Percentiles rank a stretch among this genome's conserved stretches.
Conservation (phyloP, 768 basidiomycete species). For the Leccinum ochraceum region DNA sequence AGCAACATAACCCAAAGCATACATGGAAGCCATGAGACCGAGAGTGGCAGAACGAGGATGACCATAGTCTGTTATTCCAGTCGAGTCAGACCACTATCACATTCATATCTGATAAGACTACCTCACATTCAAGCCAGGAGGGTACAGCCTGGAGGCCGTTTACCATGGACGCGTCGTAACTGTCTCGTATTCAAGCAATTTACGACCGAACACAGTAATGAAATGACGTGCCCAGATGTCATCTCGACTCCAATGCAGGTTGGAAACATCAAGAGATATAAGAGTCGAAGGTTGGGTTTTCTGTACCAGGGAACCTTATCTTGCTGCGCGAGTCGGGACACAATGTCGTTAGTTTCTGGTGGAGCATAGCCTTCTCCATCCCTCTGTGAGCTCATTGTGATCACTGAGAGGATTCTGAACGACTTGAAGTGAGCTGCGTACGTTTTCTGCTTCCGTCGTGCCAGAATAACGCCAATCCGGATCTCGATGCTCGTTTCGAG, state of each 20-base stretch:
- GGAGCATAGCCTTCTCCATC: not conserved
- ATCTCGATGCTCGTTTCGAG: constrained; percentile 21
- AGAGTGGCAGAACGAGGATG: no score
- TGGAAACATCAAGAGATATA: not conserved
- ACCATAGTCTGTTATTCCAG: no score
- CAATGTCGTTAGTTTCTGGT: constrained; percentile 3
- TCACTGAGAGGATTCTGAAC: no score
- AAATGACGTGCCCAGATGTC: not conserved
- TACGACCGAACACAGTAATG: constrained; percentile 18
- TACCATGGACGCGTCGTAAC: not conserved
- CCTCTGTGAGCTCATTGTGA: no score
- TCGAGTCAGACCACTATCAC: no score
- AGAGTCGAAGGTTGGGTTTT: constrained; percentile 42
- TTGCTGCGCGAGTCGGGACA: not conserved
- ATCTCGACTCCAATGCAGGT: not conserved
- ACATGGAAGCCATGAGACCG: no score
- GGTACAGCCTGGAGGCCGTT: not conserved
- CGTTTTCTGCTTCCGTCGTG: constrained; percentile 18
- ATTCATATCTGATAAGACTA: not conserved
- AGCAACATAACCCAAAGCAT: no score
- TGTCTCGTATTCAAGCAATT: not conserved
- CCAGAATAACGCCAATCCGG: constrained; percentile 16
- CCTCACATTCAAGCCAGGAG: not conserved
- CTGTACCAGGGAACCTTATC: constrained; percentile 45
- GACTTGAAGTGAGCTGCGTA: no score